Evolutionary conservation across 139 green algal species (phyloP).

Genomic region (Dunaliella primolecta): DNA sequence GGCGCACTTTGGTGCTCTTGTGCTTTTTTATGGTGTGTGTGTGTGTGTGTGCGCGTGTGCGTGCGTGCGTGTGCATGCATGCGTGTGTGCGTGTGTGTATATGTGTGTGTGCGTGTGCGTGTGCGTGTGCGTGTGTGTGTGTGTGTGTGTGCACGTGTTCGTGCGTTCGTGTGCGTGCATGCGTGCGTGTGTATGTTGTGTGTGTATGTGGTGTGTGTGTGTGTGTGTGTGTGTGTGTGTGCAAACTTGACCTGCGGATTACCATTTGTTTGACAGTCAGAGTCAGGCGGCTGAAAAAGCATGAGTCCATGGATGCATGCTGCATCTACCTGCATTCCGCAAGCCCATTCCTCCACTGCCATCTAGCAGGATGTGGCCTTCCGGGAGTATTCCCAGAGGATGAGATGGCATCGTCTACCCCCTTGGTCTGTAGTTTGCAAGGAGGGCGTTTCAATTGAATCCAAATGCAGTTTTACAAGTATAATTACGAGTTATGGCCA

Average conservation of each 20-base stretch:
- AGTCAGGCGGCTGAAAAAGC: background rate
- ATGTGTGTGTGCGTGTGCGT: background rate
- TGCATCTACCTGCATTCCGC: background rate
- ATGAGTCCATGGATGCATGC: background rate
- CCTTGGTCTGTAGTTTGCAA: too few species aligned
- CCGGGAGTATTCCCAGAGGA: constrained; percentile 52
- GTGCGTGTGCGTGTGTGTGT: background rate
- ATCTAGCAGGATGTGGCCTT: constrained; percentile 44
- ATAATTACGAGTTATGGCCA: too few species aligned
- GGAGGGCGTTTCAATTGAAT: too few species aligned
- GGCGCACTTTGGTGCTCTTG: too few species aligned
- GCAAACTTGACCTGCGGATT: background rate
- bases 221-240: background rate
- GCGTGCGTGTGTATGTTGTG: too few species aligned
- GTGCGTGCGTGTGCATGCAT: background rate
- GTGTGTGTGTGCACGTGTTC: background rate
- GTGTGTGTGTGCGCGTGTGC: too few species aligned
- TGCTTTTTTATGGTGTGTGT: too few species aligned
- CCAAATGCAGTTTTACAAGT: too few species aligned
- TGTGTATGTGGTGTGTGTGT: too few species aligned
- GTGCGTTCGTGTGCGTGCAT: too few species aligned
- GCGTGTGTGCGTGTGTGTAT: background rate
- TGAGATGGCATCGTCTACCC: constrained; percentile 27
- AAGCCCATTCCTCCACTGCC: background rate
- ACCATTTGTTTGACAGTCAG: too few species aligned